Percentiles rank a stretch among this genome's conserved stretches.
Evolutionary conservation across 2,329 filamentous ascomycete species (phyloP).

Genomic region (Epichloe uncinata): DNA sequence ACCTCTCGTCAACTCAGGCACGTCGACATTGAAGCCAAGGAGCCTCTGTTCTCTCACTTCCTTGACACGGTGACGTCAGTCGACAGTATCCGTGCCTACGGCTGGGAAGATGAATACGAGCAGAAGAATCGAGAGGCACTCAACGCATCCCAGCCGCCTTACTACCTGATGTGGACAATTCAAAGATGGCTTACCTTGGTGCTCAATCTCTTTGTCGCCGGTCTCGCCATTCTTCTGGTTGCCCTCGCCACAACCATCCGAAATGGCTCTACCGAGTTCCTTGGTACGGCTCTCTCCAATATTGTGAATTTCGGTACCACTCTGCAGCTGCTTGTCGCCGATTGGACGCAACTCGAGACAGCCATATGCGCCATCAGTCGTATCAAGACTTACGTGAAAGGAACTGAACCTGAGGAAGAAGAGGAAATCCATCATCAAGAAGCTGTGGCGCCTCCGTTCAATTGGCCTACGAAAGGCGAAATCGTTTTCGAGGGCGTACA

Average conservation of each 20-base stretch:
- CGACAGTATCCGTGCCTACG: slow-evolving; percentile 20
- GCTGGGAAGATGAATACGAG: slow-evolving; percentile 10
- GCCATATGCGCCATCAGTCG: background rate
- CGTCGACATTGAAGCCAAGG: slow-evolving; percentile 15
- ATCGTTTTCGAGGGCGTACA: background rate
- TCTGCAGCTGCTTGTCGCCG: background rate
- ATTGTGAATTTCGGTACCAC: background rate
- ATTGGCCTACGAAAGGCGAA: background rate
- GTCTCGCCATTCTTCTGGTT: slow-evolving; percentile 31
- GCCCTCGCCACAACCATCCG: slow-evolving; percentile 23
- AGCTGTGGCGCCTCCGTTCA: background rate
- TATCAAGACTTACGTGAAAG: background rate
- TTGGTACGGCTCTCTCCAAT: background rate
- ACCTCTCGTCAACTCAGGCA: slow-evolving; percentile 18
- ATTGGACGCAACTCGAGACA: background rate
- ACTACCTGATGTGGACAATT: slow-evolving; percentile 32
- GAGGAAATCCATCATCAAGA: background rate
- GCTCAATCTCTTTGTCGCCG: slow-evolving; percentile 31
- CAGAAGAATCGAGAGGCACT: slow-evolving; percentile 14
- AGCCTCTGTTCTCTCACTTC: slow-evolving; percentile 14
- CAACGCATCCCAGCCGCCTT: slow-evolving; percentile 17
- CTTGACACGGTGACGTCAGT: slow-evolving; percentile 12
- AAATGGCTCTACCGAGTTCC: background rate
- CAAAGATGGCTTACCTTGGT: slow-evolving; percentile 36
- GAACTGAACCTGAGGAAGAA: background rate